Percentiles rank a stretch among this genome's conserved stretches.
phyloP scores from a whole-genome alignment of 805 yeast species.

The Yamadazyma scolyti region DNA sequence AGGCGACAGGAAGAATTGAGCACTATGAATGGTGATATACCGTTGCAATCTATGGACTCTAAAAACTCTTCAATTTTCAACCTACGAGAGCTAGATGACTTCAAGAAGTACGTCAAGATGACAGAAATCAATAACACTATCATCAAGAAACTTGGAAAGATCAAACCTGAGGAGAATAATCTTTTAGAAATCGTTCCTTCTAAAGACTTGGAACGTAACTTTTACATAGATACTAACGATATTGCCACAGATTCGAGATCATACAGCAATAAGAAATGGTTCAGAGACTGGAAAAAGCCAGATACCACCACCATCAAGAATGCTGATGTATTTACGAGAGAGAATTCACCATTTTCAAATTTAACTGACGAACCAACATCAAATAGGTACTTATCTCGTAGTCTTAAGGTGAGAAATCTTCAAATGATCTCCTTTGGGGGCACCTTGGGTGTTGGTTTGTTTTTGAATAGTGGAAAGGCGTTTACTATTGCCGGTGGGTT shows the following conservation, averaged over 20 bases:
- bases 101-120: conserved; percentile 26
- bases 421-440: conserved; percentile 81
- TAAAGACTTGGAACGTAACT: conserved; percentile 23
- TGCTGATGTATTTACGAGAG: conserved; percentile 5
- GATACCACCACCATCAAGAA: conserved; percentile 5
- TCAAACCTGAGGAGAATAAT: conserved; percentile 15
- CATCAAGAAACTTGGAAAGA: conserved; percentile 15
- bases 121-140: conserved; percentile 32
- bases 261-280: conserved; percentile 16
- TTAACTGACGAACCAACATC: conserved; percentile 4
- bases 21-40: conserved; percentile 13
- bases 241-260: conserved; percentile 1
- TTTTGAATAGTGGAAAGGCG: conserved; percentile 69
- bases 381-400: conserved; percentile 44
- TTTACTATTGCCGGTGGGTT: conserved; percentile 73
- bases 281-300: conserved; percentile 9
- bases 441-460: conserved; percentile 73
- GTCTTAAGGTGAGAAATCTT: conserved; percentile 60
- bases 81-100: conserved; percentile 32
- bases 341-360: conserved; percentile 6
- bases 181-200: conserved; percentile 22
- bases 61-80: conserved; percentile 23
- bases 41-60: conserved; percentile 11
- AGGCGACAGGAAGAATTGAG: conserved; percentile 3
- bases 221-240: conserved; percentile 18